Base-by-base conservation (phyloP, 306 rosid species). In the Cucurbita pepo region DNA sequence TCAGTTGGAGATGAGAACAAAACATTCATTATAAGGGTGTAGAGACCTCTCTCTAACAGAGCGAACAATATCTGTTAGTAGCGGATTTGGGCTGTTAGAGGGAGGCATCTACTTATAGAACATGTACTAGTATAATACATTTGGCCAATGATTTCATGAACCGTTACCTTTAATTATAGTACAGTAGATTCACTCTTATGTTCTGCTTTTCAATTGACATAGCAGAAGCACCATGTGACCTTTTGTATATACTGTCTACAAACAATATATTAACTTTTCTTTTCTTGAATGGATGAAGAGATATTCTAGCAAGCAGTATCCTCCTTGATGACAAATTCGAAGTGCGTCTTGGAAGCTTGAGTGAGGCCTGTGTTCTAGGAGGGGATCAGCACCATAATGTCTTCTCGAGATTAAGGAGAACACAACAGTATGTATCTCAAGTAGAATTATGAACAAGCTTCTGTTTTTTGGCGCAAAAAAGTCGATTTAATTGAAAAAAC, bases 301-400 rank as follows among this genome's bases (percentile, higher is more conserved):
- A 91, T 82, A 77, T 95, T 69, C 97, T 80, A 88, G 96, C 97
- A 43, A 89, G 99, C 86, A 95, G 97, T 76, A 95, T 95, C 79
- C 91, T 95, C 55, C 95, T 95, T 8, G 99, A 95, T 79, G 96
- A 95, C 78, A 95, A 91, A 82, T 95, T 86, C 55, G 99, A 95
- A 79, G 99, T 95, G 77, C 90, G 99, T 72, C 86, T 95, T 64
- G 99, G 99, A 80, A 95, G 99, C 83, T 85, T 91, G 88, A 89
- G 91, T 53, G 91, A 88, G 85, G 88, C 84, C 67, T 80, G 80
- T 83, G 72, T 72, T 55, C 88, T 91, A 79, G 85, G 76, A 62
- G 99, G 86, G 81, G 97, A 91, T 74, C 71, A 81, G 73, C 92
- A 86, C 80, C 97, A 84, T 57, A 73, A 82, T 75, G 91, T 77